A percentile compares a stretch with the other conserved stretches of the same genome.
Evolutionary conservation across 73 alveolate species (phyloP).

Genomic region (Paramecium bursaria): DNA sequence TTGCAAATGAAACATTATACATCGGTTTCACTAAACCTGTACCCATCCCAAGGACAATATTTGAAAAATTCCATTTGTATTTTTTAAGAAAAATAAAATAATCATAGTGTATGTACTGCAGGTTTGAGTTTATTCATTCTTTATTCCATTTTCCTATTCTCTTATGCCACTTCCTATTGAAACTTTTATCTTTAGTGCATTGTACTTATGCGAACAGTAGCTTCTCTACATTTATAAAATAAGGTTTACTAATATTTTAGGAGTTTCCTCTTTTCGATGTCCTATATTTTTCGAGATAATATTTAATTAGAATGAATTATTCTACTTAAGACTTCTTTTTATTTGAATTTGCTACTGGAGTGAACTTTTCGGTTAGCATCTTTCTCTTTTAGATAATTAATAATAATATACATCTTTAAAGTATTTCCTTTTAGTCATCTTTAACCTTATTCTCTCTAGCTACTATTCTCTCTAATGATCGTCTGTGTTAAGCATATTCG

Average conservation of each 20-base stretch:
- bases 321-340: background rate
- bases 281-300: background rate
- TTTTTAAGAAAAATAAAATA: too few relatives aligned
- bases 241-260: background rate
- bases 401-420: background rate
- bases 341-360: background rate
- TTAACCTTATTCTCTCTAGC: background rate
- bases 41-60: constrained; percentile 64
- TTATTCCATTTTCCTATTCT: too few relatives aligned
- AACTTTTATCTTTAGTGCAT: too few relatives aligned
- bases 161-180: too few relatives aligned
- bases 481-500: background rate
- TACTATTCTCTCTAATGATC: background rate
- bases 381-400: background rate
- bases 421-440: background rate
- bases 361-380: background rate
- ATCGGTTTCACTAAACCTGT: constrained; percentile 33
- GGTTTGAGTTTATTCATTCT: too few relatives aligned
- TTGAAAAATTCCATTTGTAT: constrained; percentile 29
- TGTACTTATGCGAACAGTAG: too few relatives aligned
- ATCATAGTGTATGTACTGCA: too few relatives aligned
- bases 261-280: background rate
- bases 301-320: background rate
- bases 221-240: too few relatives aligned
- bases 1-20: constrained; percentile 53